phyloP scores from a whole-genome alignment of 2,329 filamentous ascomycete species.

The Ustilaginoidea virens region DNA sequence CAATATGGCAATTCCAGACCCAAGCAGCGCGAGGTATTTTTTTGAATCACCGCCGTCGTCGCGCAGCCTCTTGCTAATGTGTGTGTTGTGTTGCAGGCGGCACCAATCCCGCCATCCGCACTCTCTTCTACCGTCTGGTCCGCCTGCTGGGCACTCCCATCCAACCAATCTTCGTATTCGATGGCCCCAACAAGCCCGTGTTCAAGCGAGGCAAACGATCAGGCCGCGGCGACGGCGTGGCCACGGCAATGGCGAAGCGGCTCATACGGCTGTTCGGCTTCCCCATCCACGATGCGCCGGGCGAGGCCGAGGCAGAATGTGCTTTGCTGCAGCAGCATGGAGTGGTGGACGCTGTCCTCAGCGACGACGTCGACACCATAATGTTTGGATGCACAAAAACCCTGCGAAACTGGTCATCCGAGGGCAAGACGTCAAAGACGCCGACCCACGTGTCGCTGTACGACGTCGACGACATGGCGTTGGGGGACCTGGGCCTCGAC shows the following conservation, averaged over 20 bases:
- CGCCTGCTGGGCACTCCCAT: conserved; percentile 64
- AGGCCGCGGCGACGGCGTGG: conserved; percentile 46
- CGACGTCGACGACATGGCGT: conserved; percentile 39
- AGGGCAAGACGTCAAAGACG: conserved; percentile 45
- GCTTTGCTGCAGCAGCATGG: conserved; percentile 69
- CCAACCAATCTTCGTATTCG: conserved; percentile 80
- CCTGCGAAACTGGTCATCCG: conserved; percentile 69
- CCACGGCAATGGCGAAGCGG: conserved; percentile 66
- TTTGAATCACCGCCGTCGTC: background rate
- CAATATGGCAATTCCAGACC: conserved; percentile 94
- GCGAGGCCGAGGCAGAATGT: conserved; percentile 93
- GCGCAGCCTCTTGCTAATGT: too few relatives aligned
- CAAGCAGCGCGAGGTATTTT: conserved; percentile 57
- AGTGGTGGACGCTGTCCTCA: conserved; percentile 83
- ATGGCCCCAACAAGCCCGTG: conserved; percentile 68
- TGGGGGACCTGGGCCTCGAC: conserved; percentile 47
- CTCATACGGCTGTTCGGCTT: conserved; percentile 78
- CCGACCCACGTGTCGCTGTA: conserved; percentile 84
- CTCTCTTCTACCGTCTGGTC: conserved; percentile 80
- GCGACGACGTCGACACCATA: conserved; percentile 90
- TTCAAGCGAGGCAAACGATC: conserved; percentile 80
- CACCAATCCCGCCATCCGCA: conserved; percentile 76
- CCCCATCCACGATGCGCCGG: conserved; percentile 70
- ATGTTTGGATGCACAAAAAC: conserved; percentile 86
- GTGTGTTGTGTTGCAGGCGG: conserved; percentile 38